Evolutionary conservation across 2,329 filamentous ascomycete genomes (phyloP), one percentile per base, ranked within the genome.

Genomic region (Tolypocladium amazonense): DNA sequence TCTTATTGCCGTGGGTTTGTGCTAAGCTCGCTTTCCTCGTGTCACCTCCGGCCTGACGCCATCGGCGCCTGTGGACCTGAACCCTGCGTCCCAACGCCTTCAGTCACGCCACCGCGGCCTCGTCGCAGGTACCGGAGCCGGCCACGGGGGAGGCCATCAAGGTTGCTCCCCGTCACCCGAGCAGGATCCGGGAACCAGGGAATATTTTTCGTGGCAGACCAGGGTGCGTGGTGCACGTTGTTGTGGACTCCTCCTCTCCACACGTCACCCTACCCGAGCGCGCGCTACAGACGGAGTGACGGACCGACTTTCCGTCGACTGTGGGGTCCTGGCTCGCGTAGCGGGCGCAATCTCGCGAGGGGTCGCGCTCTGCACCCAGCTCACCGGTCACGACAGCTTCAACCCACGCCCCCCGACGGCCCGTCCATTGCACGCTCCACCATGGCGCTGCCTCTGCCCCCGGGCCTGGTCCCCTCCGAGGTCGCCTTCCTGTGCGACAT

Each of bases 401-500:
- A 33, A 33, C 27, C n/a, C 47, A 33, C 47, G 45, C 25, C 15
- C 27, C 25, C 25, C 47, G 14, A 4, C n/a, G 11, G 11, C 7
- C 25, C 6, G 25, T 9, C 23, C 45, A 50, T 50, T 15, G 15
- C 47, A 8, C 7, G 47, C 47, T 52, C 47, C 18, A 52, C 18
- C 47, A 52, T 83, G 80, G 80, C 80, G 38, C 71, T 80, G 56
- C 78, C 80, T 37, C 72, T 82, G 18, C 79, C 79, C 5, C 68
- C 73, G 57, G 80, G 77, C 73, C 82, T 97, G 53, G 88, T 89
- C 67, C 91, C 94, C 61, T 81, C 89, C 64, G 94, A 99, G 77
- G 89, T 95, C 54, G 89, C 92, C 57, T 99, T 97, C 70, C 79
- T 97, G 35, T 96, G 92, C 74, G 94, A 99, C 77, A 97, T 97